Evolutionary conservation across 2,329 filamentous ascomycete species (phyloP).

Genomic region (Diaporthe batatas): DNA sequence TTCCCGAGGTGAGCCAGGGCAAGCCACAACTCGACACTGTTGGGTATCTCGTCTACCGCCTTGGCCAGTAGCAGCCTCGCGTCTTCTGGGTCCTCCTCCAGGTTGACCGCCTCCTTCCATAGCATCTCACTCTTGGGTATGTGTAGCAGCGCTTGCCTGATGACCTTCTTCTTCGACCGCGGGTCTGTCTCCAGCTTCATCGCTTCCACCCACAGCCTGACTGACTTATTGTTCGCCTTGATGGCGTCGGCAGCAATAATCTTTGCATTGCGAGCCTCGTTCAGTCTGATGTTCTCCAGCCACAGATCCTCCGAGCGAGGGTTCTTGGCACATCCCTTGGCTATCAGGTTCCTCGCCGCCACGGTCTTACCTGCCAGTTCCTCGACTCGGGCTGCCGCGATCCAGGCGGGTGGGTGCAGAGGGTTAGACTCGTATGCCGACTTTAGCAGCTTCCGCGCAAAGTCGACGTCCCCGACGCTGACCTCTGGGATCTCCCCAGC

Average conservation of each 20-base stretch:
- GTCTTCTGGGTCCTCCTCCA: constrained; percentile 91
- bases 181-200: constrained; percentile 90
- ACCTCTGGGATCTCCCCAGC: constrained; percentile 84
- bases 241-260: constrained; percentile 95
- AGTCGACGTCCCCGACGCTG: constrained; percentile 93
- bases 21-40: constrained; percentile 95
- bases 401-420: constrained; percentile 94
- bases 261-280: constrained; percentile 93
- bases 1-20: constrained; percentile 91
- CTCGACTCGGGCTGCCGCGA: constrained; percentile 92
- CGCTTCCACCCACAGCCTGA: constrained; percentile 92
- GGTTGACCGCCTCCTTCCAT: constrained; percentile 98
- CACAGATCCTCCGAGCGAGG: constrained; percentile 96
- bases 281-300: constrained; percentile 95
- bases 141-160: constrained; percentile 90
- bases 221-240: constrained; percentile 89
- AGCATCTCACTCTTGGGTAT: constrained; percentile 94
- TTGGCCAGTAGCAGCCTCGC: constrained; percentile 91
- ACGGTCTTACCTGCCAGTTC: constrained; percentile 93
- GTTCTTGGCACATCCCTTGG: constrained; percentile 88
- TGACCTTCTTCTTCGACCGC: constrained; percentile 90
- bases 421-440: constrained; percentile 98
- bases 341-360: constrained; percentile 88
- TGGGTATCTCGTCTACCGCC: constrained; percentile 93
- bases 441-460: constrained; percentile 91